Percentiles rank a stretch among this genome's conserved stretches.
phyloP scores from a whole-genome alignment of 805 yeast genomes.

The Candida suzukii region DNA sequence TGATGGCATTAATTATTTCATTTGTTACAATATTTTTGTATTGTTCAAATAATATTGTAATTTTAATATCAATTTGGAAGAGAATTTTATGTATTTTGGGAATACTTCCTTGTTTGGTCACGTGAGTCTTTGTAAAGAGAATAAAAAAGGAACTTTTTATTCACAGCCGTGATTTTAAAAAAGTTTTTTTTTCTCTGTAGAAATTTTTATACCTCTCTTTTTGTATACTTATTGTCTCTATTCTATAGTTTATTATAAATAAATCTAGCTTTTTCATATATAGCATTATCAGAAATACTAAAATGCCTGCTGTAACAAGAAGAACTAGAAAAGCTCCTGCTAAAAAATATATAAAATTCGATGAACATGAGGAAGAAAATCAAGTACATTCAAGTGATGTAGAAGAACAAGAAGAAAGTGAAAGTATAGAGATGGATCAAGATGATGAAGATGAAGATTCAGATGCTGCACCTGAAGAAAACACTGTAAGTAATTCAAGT shows the following conservation, averaged over 20 bases:
- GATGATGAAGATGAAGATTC: constrained; percentile 18
- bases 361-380: constrained; percentile 7
- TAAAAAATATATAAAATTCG: constrained; percentile 9
- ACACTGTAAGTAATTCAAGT: constrained; percentile 10
- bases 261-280: too few species aligned
- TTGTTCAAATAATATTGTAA: not conserved
- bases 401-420: constrained; percentile 5
- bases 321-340: not conserved
- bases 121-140: too few species aligned
- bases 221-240: not conserved
- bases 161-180: not conserved
- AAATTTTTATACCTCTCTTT: not conserved
- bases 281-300: too few species aligned
- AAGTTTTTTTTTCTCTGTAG: not conserved
- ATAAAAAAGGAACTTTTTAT: not conserved
- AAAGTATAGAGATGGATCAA: constrained; percentile 5
- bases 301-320: not conserved
- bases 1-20: not conserved
- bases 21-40: not conserved
- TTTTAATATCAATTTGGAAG: not conserved
- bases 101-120: not conserved
- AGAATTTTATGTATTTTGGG: not conserved
- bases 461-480: constrained; percentile 50
- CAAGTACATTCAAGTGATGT: constrained; percentile 3
- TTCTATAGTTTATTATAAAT: too few species aligned